Base-by-base conservation (phyloP, 2,329 filamentous ascomycete genomes). In the Exophiala sideris region DNA sequence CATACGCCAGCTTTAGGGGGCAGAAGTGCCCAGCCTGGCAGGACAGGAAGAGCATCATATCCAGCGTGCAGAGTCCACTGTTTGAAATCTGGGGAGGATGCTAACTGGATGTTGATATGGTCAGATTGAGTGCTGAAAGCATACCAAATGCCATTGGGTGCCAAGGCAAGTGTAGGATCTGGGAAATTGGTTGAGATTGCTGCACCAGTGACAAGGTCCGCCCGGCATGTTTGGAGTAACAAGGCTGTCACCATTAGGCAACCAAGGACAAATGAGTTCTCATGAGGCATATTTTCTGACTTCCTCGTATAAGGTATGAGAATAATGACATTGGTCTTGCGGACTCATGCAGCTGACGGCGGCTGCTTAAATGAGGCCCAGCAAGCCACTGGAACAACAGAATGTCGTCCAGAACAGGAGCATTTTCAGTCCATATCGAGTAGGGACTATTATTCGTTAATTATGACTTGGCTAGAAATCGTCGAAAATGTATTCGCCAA, bases 61-160 rank as follows among this genome's bases (percentile, higher is more conserved):
- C 75, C 71, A 40, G 77, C 70, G 14, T 76, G 70, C 7, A 73
- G 69, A 65, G 74, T 78, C 62, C 76, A 73, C 6, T 71, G 73
- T 9, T 67, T 66, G 44, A 80, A 75, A 36, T 77, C 72, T 2
- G 69, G 58, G 2, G 78, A 77, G 3, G 64, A 70, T 9, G 81
- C 81, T 2, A 79, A 71, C 56, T 82, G 81, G 10, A 83, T 73
- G 58, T 80, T 71, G 18, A 72, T 70, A 44, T 72, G 74, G 39
- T 74, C 74, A 46, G 69, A 71, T 40, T 70, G 72, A 1, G 79
- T 82, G 2, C 73, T 79, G 63, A 83, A 84, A 6, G 81, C 76
- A 61, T 82, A 80, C 73, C 77, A 84, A 20, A 29, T 48, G 3
- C 67, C 71, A 18, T 73, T 75, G 52, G 73, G 68, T 14, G 66